phyloP scores from a whole-genome alignment of 208 protist genomes.

The Crithidia brevicula region DNA sequence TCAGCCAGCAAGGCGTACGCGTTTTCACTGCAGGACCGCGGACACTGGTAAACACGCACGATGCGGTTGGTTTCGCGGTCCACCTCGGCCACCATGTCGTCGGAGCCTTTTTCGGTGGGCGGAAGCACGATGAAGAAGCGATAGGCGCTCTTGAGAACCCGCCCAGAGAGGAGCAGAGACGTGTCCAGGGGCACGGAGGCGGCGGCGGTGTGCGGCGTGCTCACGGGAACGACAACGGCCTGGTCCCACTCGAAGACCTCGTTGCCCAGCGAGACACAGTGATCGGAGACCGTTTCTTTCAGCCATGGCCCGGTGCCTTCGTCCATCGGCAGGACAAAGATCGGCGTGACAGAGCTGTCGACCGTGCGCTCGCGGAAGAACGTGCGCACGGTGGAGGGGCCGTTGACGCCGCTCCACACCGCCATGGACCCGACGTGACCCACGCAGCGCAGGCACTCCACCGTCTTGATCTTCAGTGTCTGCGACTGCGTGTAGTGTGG shows the following conservation, averaged over 20 bases:
- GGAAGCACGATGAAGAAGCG: constrained; percentile 67
- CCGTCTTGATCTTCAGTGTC: constrained; percentile 45
- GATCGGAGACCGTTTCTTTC: constrained; percentile 69
- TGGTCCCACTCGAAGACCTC: constrained; percentile 66
- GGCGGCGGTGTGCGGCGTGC: not conserved
- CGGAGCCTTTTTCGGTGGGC: constrained; percentile 51
- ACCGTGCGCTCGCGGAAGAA: constrained; percentile 32
- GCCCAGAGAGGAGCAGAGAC: constrained; percentile 42
- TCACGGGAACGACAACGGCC: constrained; percentile 41
- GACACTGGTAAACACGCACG: constrained; percentile 72
- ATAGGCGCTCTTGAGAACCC: constrained; percentile 67
- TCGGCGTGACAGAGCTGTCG: constrained; percentile 32
- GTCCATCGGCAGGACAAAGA: constrained; percentile 83
- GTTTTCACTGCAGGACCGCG: constrained; percentile 58
- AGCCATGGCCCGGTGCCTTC: constrained; percentile 84
- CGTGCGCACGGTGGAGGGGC: constrained; percentile 31
- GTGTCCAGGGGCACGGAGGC: constrained; percentile 50
- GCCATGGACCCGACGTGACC: constrained; percentile 79
- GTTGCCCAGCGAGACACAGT: constrained; percentile 48
- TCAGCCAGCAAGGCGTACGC: constrained; percentile 73
- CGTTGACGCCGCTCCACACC: constrained; percentile 37
- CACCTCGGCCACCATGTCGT: constrained; percentile 74
- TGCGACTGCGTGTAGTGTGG: constrained; percentile 52
- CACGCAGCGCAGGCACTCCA: constrained; percentile 51
- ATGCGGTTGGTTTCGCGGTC: constrained; percentile 60